Conservation (phyloP, 306 rosid species). For the Crotalaria pallida region DNA sequence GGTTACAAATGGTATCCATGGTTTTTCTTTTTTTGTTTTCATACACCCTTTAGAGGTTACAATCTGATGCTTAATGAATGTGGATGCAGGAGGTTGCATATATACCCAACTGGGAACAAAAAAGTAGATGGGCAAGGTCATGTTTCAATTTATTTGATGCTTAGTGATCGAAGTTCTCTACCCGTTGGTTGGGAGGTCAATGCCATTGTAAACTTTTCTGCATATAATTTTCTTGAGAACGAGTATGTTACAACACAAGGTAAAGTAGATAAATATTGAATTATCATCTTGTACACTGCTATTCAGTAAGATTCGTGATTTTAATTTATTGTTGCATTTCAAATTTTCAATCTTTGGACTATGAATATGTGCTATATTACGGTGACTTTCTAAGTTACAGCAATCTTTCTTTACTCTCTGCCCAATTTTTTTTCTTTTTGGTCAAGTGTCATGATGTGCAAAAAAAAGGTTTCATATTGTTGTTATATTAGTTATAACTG, state of each 20-base stretch:
- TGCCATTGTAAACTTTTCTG: slow-evolving; percentile 33
- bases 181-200: slow-evolving; percentile 36
- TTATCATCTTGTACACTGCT: not conserved
- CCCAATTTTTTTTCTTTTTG: too few species aligned
- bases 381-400: not conserved
- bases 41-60: too few species aligned
- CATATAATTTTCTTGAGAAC: slow-evolving; percentile 14
- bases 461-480: too few species aligned
- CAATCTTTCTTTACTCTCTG: not conserved
- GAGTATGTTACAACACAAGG: slow-evolving; percentile 31
- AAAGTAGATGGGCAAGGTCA: slow-evolving; percentile 22
- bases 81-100: slow-evolving; percentile 18
- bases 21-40: not conserved
- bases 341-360: not conserved
- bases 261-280: not conserved
- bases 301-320: not conserved
- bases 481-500: too few species aligned
- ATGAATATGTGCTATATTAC: not conserved
- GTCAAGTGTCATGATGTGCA: not conserved
- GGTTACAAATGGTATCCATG: too few species aligned
- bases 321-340: not conserved
- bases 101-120: slow-evolving; percentile 34
- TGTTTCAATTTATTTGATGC: slow-evolving; percentile 30
- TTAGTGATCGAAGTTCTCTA: not conserved
- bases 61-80: not conserved